phyloP scores from a whole-genome alignment of 371 early-diverging fungal genomes.

The Enterocytospora artemiae region DNA sequence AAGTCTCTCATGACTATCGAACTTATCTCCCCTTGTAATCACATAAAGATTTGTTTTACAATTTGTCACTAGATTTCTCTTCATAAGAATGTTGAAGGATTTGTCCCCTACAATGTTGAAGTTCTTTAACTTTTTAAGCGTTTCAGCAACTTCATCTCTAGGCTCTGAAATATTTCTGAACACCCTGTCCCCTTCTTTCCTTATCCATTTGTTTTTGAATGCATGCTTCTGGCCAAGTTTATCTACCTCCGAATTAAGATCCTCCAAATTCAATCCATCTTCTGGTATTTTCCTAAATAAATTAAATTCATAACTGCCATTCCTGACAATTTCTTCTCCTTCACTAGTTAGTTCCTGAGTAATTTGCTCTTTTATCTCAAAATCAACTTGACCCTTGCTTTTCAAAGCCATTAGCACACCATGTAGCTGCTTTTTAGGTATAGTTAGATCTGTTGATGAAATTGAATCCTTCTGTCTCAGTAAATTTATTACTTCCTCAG shows the following conservation, averaged over 20 bases:
- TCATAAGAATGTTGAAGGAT: conserved; percentile 41
- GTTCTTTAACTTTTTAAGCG: conserved; percentile 12
- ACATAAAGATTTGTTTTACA: conserved; percentile 60
- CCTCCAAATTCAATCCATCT: conserved; percentile 9
- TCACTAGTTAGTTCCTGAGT: conserved; percentile 36
- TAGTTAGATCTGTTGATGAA: conserved; percentile 10
- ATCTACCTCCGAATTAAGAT: conserved; percentile 12
- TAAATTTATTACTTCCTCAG: background rate
- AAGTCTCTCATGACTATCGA: conserved; percentile 71
- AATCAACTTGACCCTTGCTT: conserved; percentile 36
- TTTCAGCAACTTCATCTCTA: conserved; percentile 20
- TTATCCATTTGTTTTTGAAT: conserved; percentile 51
- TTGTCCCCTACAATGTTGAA: conserved; percentile 1
- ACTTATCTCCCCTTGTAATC: conserved; percentile 74
- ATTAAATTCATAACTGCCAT: conserved; percentile 50
- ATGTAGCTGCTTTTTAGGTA: conserved; percentile 25
- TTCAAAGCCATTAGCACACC: conserved; percentile 36
- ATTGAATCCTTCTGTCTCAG: conserved; percentile 16
- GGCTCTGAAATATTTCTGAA: conserved; percentile 6
- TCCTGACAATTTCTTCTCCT: conserved; percentile 38
- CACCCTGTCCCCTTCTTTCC: conserved; percentile 27
- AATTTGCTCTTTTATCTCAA: conserved; percentile 14
- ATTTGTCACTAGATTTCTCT: conserved; percentile 44
- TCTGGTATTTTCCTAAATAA: conserved; percentile 20
- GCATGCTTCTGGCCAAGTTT: conserved; percentile 37